phyloP scores from a whole-genome alignment of 768 basidiomycete genomes.

The Hysterangium stoloniferum region DNA sequence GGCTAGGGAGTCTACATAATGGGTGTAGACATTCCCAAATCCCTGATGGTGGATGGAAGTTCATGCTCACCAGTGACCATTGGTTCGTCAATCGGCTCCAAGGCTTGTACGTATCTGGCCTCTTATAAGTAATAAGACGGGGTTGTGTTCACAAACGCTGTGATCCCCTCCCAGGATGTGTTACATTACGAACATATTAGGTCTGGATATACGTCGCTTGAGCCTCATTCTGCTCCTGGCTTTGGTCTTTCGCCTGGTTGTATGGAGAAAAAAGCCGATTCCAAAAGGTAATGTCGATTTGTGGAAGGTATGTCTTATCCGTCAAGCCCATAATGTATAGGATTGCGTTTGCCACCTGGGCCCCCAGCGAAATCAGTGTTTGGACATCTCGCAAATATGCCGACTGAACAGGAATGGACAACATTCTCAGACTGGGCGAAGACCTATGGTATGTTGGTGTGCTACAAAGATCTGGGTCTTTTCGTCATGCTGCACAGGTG shows the following conservation, averaged over 20 bases:
- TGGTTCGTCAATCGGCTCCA: not conserved
- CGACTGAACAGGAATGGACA: slow-evolving; percentile 11
- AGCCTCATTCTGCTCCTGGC: not conserved
- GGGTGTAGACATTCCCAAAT: too few relatives aligned
- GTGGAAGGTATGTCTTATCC: too few relatives aligned
- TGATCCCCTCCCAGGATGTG: not conserved
- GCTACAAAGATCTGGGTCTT: not conserved
- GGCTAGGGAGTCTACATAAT: too few relatives aligned
- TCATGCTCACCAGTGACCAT: not conserved
- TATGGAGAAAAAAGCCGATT: too few relatives aligned
- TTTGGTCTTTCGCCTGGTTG: too few relatives aligned
- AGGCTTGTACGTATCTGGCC: not conserved
- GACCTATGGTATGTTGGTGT: slow-evolving; percentile 15
- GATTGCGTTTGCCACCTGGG: slow-evolving; percentile 16
- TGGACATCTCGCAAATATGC: slow-evolving; percentile 19
- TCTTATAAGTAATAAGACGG: not conserved
- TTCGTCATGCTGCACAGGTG: slow-evolving; percentile 25
- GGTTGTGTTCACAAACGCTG: not conserved
- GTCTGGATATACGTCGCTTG: not conserved
- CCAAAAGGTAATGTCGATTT: too few relatives aligned
- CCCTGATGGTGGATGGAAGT: too few relatives aligned
- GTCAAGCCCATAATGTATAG: not conserved
- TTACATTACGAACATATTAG: not conserved
- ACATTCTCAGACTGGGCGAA: slow-evolving; percentile 17
- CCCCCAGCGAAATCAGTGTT: slow-evolving; percentile 17